Conservation (phyloP, 169 alveolate genomes). For the Toxoplasma gondii region DNA sequence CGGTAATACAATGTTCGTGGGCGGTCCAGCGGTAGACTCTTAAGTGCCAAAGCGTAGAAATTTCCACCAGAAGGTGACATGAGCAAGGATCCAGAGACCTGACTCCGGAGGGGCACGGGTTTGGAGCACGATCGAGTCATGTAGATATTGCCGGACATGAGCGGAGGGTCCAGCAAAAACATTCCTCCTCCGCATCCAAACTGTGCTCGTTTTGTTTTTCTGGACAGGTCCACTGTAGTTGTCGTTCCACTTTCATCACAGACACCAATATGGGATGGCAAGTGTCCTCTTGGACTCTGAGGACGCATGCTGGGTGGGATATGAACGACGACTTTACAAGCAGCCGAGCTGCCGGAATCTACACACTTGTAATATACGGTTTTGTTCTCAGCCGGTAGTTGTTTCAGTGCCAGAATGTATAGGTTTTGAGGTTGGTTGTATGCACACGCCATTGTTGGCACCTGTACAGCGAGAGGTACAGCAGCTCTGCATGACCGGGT, state of each 20-base stretch:
- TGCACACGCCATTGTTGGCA: background rate
- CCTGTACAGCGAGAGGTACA: background rate
- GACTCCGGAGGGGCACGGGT: slow-evolving; percentile 20
- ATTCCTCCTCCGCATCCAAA: slow-evolving; percentile 27
- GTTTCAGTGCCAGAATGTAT: background rate
- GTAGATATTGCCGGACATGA: background rate
- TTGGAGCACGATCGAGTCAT: slow-evolving; percentile 14
- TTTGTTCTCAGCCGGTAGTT: background rate
- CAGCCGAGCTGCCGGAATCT: background rate
- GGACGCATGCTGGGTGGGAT: background rate
- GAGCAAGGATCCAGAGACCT: background rate
- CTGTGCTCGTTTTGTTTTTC: background rate
- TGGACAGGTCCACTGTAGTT: background rate
- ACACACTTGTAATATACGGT: background rate
- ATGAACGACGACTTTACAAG: background rate
- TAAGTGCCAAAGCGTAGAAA: background rate
- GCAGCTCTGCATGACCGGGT: background rate
- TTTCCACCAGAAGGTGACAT: background rate
- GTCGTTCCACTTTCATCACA: slow-evolving; percentile 3
- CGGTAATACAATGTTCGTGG: background rate
- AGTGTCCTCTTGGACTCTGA: background rate
- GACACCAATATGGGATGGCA: background rate
- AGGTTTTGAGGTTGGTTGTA: background rate
- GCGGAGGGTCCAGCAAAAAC: slow-evolving; percentile 33
- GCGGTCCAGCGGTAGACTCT: background rate